Conservation (phyloP, 2,329 filamentous ascomycete genomes). For the Dothistroma septosporum region DNA sequence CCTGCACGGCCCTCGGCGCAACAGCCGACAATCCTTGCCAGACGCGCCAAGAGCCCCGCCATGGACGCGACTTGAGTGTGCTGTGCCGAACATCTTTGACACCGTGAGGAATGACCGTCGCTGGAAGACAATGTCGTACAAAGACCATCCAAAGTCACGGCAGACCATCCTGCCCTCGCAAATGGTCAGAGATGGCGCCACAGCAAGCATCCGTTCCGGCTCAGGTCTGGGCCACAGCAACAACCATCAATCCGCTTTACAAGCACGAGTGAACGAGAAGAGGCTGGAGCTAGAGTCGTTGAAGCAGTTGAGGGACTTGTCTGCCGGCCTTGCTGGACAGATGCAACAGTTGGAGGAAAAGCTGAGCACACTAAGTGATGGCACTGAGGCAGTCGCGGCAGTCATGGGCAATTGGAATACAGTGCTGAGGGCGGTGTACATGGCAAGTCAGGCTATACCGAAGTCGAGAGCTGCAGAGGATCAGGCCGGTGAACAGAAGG, state of each 20-base stretch:
- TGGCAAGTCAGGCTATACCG: constrained; percentile 73
- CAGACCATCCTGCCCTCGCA: constrained; percentile 50
- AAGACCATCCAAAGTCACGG: constrained; percentile 34
- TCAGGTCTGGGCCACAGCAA: constrained; percentile 32
- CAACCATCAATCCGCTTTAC: constrained; percentile 58
- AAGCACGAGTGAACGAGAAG: constrained; percentile 79
- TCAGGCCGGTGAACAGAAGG: constrained; percentile 36
- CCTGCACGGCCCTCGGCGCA: background rate
- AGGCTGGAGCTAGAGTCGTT: constrained; percentile 76
- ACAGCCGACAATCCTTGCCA: background rate
- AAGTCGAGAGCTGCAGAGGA: constrained; percentile 47
- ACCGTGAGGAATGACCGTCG: background rate
- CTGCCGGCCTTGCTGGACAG: constrained; percentile 70
- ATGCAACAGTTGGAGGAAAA: constrained; percentile 81
- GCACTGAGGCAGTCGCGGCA: constrained; percentile 80
- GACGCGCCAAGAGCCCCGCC: background rate
- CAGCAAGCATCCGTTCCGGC: constrained; percentile 47
- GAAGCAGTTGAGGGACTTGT: constrained; percentile 72
- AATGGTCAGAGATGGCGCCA: background rate
- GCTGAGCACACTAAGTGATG: constrained; percentile 70
- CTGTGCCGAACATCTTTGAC: background rate
- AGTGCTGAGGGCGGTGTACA: constrained; percentile 76
- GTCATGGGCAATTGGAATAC: constrained; percentile 86
- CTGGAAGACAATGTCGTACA: constrained; percentile 35
- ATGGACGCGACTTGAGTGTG: constrained; percentile 7